phyloP scores from a whole-genome alignment of 768 basidiomycete species.

The Infundibulicybe gibba region DNA sequence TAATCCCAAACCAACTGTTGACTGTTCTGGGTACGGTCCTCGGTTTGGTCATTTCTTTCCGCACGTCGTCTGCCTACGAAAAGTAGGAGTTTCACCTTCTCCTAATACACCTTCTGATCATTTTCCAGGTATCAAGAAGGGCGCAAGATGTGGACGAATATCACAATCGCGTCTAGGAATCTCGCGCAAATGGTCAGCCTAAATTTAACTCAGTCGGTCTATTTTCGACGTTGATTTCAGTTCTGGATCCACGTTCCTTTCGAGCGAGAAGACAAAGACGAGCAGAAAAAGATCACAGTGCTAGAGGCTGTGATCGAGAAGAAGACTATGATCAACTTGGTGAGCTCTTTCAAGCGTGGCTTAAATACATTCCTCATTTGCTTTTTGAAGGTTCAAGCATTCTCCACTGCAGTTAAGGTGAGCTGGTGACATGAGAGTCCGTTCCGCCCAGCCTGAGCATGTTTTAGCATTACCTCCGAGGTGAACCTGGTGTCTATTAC shows the following conservation, averaged over 20 bases:
- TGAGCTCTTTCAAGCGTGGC: no score
- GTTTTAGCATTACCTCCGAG: conserved; percentile 60
- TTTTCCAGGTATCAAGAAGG: conserved; percentile 60
- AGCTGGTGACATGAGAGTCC: not conserved
- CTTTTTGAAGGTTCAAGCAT: conserved; percentile 54
- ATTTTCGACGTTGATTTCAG: conserved; percentile 16
- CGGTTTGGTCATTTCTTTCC: conserved; percentile 68
- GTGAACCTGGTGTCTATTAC: conserved; percentile 69
- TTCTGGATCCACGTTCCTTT: conserved; percentile 56
- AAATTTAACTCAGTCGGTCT: not conserved
- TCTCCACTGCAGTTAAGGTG: conserved; percentile 65
- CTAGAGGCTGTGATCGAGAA: conserved; percentile 63
- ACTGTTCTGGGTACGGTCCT: conserved; percentile 74
- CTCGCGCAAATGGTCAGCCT: conserved; percentile 51
- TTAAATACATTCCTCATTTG: not conserved
- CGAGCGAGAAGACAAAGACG: conserved; percentile 31
- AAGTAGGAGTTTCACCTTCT: conserved; percentile 41
- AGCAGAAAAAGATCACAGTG: conserved; percentile 21
- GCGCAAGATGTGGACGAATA: conserved; percentile 66
- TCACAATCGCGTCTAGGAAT: conserved; percentile 53
- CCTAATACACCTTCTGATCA: not conserved
- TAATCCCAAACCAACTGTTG: conserved; percentile 50
- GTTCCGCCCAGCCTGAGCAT: not conserved
- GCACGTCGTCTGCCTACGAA: conserved; percentile 70
- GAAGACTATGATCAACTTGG: conserved; percentile 69